These are phyloP conservation scores for Ophiostoma piceae DNA, from an alignment of 2,329 filamentous ascomycete species.

Conservation along the genomic window DNA sequence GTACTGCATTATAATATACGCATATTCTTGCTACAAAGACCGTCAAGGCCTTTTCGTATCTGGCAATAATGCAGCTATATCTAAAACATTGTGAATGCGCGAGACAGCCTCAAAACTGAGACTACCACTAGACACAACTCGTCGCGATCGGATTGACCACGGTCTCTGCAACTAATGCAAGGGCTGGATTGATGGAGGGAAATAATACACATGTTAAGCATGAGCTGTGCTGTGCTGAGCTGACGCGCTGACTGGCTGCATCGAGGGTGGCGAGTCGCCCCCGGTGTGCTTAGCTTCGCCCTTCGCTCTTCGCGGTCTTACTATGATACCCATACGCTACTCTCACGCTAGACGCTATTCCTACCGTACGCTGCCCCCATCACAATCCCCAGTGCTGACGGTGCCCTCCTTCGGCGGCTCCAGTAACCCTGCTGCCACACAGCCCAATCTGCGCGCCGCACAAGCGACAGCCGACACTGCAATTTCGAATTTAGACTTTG, in stretches of 20 bases:
- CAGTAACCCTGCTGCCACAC: not conserved
- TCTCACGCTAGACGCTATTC: not conserved
- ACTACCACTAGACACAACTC: not conserved
- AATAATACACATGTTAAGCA: too few relatives aligned
- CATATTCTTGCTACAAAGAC: not conserved
- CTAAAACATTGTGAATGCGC: not conserved
- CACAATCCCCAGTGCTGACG: not conserved
- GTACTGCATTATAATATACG: not conserved
- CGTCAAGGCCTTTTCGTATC: not conserved
- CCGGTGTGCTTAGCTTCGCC: not conserved
- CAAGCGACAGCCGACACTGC: not conserved
- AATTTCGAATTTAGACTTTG: not conserved
- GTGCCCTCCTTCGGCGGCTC: not conserved
- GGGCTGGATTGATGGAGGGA: not conserved
- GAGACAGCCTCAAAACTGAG: not conserved
- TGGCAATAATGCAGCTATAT: not conserved
- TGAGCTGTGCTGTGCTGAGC: too few relatives aligned
- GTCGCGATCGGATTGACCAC: not conserved
- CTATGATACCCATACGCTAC: not conserved
- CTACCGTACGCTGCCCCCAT: not conserved
- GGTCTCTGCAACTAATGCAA: not conserved
- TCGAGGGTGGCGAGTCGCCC: not conserved
- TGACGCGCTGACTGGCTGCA: too few relatives aligned
- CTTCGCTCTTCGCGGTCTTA: not conserved
- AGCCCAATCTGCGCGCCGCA: not conserved